Conservation (phyloP, 768 basidiomycete genomes). For the Trametes cinnabarina region DNA sequence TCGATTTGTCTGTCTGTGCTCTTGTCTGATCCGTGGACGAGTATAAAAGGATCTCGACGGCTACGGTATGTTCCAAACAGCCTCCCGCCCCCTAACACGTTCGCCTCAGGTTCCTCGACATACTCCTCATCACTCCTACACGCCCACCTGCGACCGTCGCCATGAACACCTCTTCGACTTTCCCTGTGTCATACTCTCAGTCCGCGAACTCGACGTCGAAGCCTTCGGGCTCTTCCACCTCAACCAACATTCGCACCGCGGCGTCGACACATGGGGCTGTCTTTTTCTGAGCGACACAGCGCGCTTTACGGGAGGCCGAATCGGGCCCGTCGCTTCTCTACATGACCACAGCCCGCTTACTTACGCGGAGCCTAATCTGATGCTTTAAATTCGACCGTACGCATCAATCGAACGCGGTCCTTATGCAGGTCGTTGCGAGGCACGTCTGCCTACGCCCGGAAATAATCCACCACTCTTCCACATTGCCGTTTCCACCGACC, state of each 20-base stretch:
- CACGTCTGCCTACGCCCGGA: neutral
- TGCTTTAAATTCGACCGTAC: no score
- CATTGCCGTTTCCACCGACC: neutral
- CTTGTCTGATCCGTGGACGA: neutral
- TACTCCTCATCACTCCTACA: neutral
- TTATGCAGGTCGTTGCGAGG: neutral
- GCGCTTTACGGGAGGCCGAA: no score
- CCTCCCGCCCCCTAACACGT: neutral
- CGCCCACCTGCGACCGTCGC: neutral
- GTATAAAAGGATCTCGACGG: conserved; percentile 4
- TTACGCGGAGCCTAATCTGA: no score
- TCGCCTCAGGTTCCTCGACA: neutral
- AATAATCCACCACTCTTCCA: neutral
- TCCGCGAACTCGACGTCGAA: conserved; percentile 11
- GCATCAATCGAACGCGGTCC: no score
- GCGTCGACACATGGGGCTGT: conserved; percentile 13
- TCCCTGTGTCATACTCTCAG: conserved; percentile 9
- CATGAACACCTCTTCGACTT: conserved; percentile 4
- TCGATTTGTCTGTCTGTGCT: conserved; percentile 7
- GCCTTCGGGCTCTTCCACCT: no score
- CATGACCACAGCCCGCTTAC: no score
- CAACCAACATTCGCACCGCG: conserved; percentile 8
- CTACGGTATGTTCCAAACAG: neutral
- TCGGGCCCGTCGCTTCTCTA: neutral
- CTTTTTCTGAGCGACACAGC: conserved; percentile 11